Evolutionary conservation across 768 basidiomycete species (phyloP).

Genomic region (Sistotremastrum niveocremeum): DNA sequence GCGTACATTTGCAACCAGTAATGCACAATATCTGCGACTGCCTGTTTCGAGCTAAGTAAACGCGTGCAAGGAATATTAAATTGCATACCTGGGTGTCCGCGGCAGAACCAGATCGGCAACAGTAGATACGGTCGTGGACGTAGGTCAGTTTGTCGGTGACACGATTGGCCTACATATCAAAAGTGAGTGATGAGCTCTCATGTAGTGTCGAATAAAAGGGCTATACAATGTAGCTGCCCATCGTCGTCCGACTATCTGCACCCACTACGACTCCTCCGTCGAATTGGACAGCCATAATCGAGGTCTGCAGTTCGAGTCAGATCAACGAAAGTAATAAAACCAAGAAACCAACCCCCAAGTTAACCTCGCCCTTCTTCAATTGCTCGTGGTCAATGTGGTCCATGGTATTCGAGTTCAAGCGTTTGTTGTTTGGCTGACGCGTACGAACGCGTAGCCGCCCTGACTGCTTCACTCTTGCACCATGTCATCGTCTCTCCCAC

Average conservation of each 20-base stretch:
- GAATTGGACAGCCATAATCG: slow-evolving; percentile 99
- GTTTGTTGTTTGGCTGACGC: slow-evolving; percentile 16
- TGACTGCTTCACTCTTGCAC: not conserved
- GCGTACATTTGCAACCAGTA: slow-evolving; percentile 65
- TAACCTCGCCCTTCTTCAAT: slow-evolving; percentile 91
- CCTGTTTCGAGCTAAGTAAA: slow-evolving; percentile 18
- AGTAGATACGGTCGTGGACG: slow-evolving; percentile 96
- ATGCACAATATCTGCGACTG: slow-evolving; percentile 85
- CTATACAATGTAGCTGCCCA: slow-evolving; percentile 88
- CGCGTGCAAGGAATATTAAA: not conserved
- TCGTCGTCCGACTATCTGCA: slow-evolving; percentile 94
- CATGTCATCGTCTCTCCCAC: too few relatives aligned
- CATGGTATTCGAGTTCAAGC: slow-evolving; percentile 18
- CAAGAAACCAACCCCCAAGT: slow-evolving; percentile 71
- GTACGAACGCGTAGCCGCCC: slow-evolving; percentile 23
- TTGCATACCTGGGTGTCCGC: slow-evolving; percentile 74
- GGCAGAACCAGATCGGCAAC: slow-evolving; percentile 95
- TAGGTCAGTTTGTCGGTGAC: slow-evolving; percentile 97
- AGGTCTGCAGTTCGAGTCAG: slow-evolving; percentile 45
- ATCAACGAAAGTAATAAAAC: not conserved
- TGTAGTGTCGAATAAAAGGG: not conserved
- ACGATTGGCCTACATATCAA: slow-evolving; percentile 64
- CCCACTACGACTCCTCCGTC: slow-evolving; percentile 90
- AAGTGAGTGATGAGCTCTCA: not conserved
- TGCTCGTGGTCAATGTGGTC: slow-evolving; percentile 63